Percentiles rank a stretch among this genome's conserved stretches.
Evolutionary conservation across 768 basidiomycete species (phyloP).

Genomic region (Calvatia gigantea): DNA sequence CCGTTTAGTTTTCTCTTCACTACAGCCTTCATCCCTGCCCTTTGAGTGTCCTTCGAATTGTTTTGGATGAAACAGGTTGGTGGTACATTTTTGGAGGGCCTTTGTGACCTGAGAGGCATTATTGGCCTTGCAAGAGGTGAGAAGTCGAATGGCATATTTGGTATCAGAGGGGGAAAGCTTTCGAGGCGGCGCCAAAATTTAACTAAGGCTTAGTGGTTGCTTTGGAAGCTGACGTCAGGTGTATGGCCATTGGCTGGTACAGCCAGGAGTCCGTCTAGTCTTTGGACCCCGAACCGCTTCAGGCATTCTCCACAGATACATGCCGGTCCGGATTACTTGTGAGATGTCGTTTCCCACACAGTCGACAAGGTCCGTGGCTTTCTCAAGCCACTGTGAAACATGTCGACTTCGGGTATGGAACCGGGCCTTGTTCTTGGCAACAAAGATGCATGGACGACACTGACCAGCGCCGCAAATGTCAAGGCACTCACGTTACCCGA

Average conservation of each 20-base stretch:
- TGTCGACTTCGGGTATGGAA: conserved; percentile 10
- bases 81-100: no score
- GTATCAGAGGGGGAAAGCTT: no score
- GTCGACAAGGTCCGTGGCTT: conserved; percentile 19
- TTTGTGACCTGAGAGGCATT: no score
- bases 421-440: conserved; percentile 5
- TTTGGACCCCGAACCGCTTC: neutral
- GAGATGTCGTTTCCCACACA: conserved; percentile 15
- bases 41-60: no score
- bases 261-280: conserved; percentile 13
- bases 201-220: no score
- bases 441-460: neutral
- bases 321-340: conserved; percentile 19
- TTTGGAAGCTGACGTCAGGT: neutral
- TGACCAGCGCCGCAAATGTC: neutral
- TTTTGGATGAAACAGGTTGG: no score
- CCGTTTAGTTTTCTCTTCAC: no score
- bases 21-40: no score
- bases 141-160: no score
- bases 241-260: conserved; percentile 17
- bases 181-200: no score
- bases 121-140: no score
- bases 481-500: neutral
- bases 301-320: conserved; percentile 18
- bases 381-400: conserved; percentile 17